Percentiles rank a stretch among this genome's conserved stretches.
phyloP scores from a whole-genome alignment of 2,329 filamentous ascomycete species.

The Cladosporium sp. region DNA sequence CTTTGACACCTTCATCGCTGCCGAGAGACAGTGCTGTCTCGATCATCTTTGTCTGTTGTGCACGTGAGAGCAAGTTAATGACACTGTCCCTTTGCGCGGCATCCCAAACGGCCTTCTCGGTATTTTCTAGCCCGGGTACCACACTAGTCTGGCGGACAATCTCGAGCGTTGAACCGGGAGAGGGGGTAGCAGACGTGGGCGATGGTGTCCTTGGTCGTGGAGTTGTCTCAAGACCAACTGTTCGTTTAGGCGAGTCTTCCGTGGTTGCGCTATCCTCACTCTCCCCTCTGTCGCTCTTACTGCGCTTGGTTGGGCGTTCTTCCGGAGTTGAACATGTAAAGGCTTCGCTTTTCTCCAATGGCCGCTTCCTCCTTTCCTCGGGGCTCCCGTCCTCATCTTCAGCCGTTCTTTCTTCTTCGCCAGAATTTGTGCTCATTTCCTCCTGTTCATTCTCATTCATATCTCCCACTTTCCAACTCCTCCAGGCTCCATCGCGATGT shows the following conservation, averaged over 20 bases:
- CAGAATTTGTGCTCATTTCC: background rate
- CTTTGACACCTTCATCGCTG: conserved; percentile 2
- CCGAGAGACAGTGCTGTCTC: conserved; percentile 5
- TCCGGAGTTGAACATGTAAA: background rate
- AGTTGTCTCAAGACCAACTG: background rate
- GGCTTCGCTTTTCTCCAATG: background rate
- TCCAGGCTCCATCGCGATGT: background rate
- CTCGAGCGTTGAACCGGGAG: background rate
- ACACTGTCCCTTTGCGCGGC: background rate
- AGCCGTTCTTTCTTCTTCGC: background rate
- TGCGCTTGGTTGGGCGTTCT: conserved; percentile 2
- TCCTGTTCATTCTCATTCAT: background rate
- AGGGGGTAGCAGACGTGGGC: background rate
- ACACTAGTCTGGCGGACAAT: conserved; percentile 3
- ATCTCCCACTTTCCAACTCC: background rate
- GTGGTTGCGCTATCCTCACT: background rate
- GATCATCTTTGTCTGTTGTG: background rate
- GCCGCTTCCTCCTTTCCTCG: background rate
- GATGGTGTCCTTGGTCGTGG: background rate
- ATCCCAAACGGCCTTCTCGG: background rate
- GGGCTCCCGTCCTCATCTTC: background rate
- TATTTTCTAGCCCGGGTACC: background rate
- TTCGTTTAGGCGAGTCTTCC: background rate
- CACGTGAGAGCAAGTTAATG: background rate
- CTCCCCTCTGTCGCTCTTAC: background rate